phyloP scores from a whole-genome alignment of 352 stramenopile species.

The Phytopythium helicoides region DNA sequence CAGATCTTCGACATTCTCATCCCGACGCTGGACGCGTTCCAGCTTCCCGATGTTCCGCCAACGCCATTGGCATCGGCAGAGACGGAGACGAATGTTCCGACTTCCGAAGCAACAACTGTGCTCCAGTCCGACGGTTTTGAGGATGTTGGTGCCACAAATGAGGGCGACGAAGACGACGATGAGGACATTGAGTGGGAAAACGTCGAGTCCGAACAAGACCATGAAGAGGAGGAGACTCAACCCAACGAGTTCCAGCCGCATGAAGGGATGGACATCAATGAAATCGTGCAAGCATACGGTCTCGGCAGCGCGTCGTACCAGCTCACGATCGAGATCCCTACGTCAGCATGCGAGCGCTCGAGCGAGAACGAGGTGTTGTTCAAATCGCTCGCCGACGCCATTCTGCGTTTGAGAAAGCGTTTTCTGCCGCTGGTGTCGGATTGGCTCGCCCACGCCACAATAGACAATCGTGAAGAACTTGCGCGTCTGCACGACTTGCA shows the following conservation, averaged over 20 bases:
- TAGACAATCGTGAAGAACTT: not conserved
- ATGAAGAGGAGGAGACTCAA: slow-evolving; percentile 6
- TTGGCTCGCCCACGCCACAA: slow-evolving; percentile 38
- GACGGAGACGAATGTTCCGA: no score
- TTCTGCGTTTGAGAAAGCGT: slow-evolving; percentile 65
- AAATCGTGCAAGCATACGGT: slow-evolving; percentile 77
- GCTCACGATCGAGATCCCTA: slow-evolving; percentile 66
- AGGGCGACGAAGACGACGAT: slow-evolving; percentile 10
- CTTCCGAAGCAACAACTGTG: no score
- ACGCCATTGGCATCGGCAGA: not conserved
- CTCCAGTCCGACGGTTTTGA: not conserved
- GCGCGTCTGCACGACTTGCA: slow-evolving; percentile 8
- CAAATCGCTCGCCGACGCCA: slow-evolving; percentile 38
- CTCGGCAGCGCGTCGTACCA: slow-evolving; percentile 76
- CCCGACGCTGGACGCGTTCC: slow-evolving; percentile 68
- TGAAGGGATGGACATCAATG: slow-evolving; percentile 66
- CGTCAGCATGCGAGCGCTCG: slow-evolving; percentile 49
- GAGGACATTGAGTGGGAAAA: slow-evolving; percentile 30
- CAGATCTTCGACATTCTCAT: slow-evolving; percentile 74
- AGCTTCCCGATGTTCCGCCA: slow-evolving; percentile 10
- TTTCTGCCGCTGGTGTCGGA: slow-evolving; percentile 66
- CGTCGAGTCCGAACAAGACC: slow-evolving; percentile 7
- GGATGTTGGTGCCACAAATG: not conserved
- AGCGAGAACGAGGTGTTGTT: slow-evolving; percentile 73
- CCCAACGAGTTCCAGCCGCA: slow-evolving; percentile 13